Evolutionary conservation across 768 basidiomycete genomes (phyloP), one percentile per base, ranked within the genome.

Genomic region (Boletus bicolor): DNA sequence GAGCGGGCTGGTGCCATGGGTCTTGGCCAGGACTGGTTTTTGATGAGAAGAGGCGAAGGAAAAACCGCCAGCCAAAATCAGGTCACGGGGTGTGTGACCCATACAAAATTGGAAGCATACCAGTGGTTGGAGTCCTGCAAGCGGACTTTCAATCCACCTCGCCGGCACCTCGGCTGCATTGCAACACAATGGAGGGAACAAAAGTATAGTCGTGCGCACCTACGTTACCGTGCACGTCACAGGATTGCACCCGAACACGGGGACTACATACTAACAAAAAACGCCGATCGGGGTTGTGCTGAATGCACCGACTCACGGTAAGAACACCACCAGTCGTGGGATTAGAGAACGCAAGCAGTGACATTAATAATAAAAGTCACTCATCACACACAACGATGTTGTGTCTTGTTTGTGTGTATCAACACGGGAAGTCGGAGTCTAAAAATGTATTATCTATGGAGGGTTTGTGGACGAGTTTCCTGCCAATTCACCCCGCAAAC

Each of bases 1-100:
- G 82, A 75, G 73, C 84, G 85, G 69, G 80, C 81, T 76, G 86
- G 86, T 88, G 86, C 86, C 86, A 89, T 89, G 86, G 86, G 87
- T 87, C 86, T 77, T 60, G 63, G 64, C 67, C 70, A 57, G 66
- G 64, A 68, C 65, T 59, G 55, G 56, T 62, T 55, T 28, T 64
- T 64, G 56, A 67, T 65, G 64, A 61, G 55, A 62, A 24, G 56
- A 62, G 54, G 26, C 42, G 46, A 54, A 59, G 49, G 51, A 64
- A 63, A 60, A 53, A 53, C 43, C 21, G 47, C 47, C 42, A 30
- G 37, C 38, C 57, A 48, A 60, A 62, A 58, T 49, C 48, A 34
- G 51, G 63, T 64, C 64, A 64, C 64, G 39, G 46, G 45, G 43
- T 32, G 44, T 53, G 64, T 53, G 54, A 63, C 56, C 7, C 5